These are phyloP conservation scores for Xylariales sp. DNA, from an alignment of 2,329 filamentous ascomycete genomes.

Conservation along the genomic window DNA sequence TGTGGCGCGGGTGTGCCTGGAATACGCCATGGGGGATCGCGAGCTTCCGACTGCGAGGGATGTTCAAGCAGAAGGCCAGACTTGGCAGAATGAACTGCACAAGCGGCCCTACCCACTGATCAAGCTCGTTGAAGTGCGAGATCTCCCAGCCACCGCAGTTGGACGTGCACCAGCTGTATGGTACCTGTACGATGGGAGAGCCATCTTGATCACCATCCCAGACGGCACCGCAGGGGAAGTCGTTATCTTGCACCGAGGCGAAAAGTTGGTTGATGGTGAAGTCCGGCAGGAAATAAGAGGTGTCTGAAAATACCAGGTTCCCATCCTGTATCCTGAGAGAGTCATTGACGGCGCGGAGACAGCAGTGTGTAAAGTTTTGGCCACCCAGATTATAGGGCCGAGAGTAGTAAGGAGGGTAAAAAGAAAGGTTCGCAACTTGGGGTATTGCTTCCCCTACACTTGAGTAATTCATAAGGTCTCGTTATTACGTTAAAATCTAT, in stretches of 20 bases:
- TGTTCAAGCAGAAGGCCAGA: conserved; percentile 29
- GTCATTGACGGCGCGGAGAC: conserved; percentile 20
- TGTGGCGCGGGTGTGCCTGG: conserved; percentile 57
- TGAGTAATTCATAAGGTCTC: too few relatives aligned
- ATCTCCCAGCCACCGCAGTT: conserved; percentile 25
- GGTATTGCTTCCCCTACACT: too few relatives aligned
- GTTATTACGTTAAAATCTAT: too few relatives aligned
- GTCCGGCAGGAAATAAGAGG: conserved; percentile 17
- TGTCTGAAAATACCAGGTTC: conserved; percentile 17
- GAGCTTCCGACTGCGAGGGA: conserved; percentile 26
- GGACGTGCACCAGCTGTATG: conserved; percentile 23
- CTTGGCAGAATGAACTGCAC: conserved; percentile 30
- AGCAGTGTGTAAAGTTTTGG: conserved; percentile 25
- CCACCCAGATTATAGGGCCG: conserved; percentile 16
- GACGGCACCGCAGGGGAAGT: conserved; percentile 22
- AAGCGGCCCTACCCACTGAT: conserved; percentile 27
- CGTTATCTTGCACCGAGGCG: conserved; percentile 10
- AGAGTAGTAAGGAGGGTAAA: too few relatives aligned
- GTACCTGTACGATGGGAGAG: conserved; percentile 18
- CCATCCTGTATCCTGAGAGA: conserved; percentile 15
- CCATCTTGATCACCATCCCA: conserved; percentile 16
- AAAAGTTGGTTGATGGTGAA: conserved; percentile 14
- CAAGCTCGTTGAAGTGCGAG: conserved; percentile 18
- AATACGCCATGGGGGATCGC: conserved; percentile 39
- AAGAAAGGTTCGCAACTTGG: too few relatives aligned